Percentiles rank a stretch among this genome's conserved stretches.
Conservation (phyloP, 2,329 filamentous ascomycete species). For the Penicillium vulpinum region DNA sequence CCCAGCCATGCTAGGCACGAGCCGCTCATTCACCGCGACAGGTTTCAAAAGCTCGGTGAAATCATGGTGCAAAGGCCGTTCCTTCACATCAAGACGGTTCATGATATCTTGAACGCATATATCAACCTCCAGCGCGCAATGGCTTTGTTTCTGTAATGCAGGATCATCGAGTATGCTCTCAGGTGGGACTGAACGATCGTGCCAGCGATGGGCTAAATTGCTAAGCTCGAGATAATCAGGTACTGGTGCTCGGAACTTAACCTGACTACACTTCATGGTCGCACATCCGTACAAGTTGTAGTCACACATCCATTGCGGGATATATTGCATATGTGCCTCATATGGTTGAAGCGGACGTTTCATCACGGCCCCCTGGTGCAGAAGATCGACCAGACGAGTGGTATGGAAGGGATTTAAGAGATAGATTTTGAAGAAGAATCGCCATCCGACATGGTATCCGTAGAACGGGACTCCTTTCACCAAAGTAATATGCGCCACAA, state of each 20-base stretch:
- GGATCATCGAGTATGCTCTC: conserved; percentile 62
- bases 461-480: conserved; percentile 96
- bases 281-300: conserved; percentile 96
- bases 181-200: conserved; percentile 67
- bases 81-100: conserved; percentile 73
- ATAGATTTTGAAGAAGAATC: conserved; percentile 91
- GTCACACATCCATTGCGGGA: conserved; percentile 97
- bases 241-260: conserved; percentile 72
- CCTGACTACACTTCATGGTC: conserved; percentile 72
- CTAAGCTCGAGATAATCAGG: conserved; percentile 67
- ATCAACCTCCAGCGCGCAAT: conserved; percentile 88
- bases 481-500: conserved; percentile 85
- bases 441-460: conserved; percentile 90
- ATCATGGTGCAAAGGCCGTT: conserved; percentile 80
- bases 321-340: conserved; percentile 88
- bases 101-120: conserved; percentile 83
- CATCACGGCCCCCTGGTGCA: conserved; percentile 86
- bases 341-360: conserved; percentile 83
- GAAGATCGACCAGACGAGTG: conserved; percentile 80
- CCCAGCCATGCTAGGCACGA: conserved; percentile 91
- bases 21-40: conserved; percentile 67
- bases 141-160: conserved; percentile 72
- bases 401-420: conserved; percentile 84
- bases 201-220: conserved; percentile 69
- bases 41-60: conserved; percentile 73